These are phyloP conservation scores for Prunus mume DNA, from an alignment of 306 rosid species.

Conservation along the genomic window DNA sequence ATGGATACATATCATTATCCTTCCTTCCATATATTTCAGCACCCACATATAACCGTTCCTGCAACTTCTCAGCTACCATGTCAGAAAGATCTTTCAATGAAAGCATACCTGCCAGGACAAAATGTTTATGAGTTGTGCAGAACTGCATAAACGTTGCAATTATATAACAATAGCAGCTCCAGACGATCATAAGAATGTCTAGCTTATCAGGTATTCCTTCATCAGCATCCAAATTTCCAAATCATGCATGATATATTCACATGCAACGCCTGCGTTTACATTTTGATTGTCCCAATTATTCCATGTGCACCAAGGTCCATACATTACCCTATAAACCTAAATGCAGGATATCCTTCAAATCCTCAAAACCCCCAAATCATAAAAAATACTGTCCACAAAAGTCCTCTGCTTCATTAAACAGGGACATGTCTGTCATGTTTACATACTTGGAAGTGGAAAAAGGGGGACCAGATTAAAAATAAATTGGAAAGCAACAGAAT, in stretches of 20 bases:
- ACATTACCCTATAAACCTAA: not conserved
- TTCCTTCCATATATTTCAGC: slow-evolving; percentile 72
- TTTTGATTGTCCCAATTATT: not conserved
- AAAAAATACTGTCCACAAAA: not conserved
- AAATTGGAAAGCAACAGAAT: not conserved
- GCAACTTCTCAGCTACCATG: slow-evolving; percentile 62
- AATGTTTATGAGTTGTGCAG: slow-evolving; percentile 12
- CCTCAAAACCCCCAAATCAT: not conserved
- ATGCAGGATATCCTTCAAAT: not conserved
- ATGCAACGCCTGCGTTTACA: not conserved
- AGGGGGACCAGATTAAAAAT: not conserved
- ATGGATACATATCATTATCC: slow-evolving; percentile 47
- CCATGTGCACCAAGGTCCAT: not conserved
- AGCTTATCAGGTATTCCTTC: not conserved
- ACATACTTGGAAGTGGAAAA: not conserved
- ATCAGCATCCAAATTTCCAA: not conserved
- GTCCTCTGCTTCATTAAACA: not conserved
- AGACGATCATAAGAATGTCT: not conserved
- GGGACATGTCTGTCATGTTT: not conserved
- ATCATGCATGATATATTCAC: not conserved
- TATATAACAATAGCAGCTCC: not conserved
- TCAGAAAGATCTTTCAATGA: slow-evolving; percentile 86
- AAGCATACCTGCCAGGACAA: slow-evolving; percentile 61
- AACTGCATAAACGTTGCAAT: not conserved
- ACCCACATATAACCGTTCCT: slow-evolving; percentile 59